Evolutionary conservation across 768 basidiomycete species (phyloP).

Genomic region (Phlebiopsis gigantea): DNA sequence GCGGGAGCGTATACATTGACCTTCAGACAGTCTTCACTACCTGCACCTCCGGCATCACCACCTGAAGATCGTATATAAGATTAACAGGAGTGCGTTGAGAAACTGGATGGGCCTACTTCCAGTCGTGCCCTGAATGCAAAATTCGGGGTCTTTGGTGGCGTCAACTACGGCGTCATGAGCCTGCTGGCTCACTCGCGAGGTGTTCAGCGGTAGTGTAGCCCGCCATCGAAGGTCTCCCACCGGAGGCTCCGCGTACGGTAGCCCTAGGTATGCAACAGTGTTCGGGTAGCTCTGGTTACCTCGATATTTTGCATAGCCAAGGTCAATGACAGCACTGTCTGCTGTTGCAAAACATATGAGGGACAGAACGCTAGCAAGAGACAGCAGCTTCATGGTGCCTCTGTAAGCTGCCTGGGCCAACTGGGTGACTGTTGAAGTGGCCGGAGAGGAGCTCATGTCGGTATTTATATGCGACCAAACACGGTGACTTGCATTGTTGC

Average conservation of each 20-base stretch:
- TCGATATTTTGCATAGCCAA: slow-evolving; percentile 53
- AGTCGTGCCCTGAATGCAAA: slow-evolving; percentile 55
- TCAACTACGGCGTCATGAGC: slow-evolving; percentile 38
- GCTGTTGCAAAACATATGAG: slow-evolving; percentile 2
- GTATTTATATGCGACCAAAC: not conserved
- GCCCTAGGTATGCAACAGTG: slow-evolving; percentile 47
- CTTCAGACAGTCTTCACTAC: slow-evolving; percentile 63
- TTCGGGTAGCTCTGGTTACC: slow-evolving; percentile 49
- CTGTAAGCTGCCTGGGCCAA: not conserved
- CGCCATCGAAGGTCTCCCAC: slow-evolving; percentile 31
- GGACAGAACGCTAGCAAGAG: not conserved
- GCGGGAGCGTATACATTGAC: slow-evolving; percentile 60
- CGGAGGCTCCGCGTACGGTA: slow-evolving; percentile 35
- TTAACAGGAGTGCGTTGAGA: not conserved
- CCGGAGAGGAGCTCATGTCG: not conserved
- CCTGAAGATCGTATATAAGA: slow-evolving; percentile 22
- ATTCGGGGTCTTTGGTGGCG: slow-evolving; percentile 48
- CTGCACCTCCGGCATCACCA: slow-evolving; percentile 57
- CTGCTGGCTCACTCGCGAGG: slow-evolving; percentile 33
- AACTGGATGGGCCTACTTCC: slow-evolving; percentile 29
- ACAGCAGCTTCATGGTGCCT: not conserved
- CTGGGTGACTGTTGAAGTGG: not conserved
- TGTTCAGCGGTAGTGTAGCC: slow-evolving; percentile 48
- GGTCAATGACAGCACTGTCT: slow-evolving; percentile 35
- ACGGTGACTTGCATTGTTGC: not conserved